phyloP scores from a whole-genome alignment of 2,329 filamentous ascomycete genomes.

The Monosporascus ibericus region DNA sequence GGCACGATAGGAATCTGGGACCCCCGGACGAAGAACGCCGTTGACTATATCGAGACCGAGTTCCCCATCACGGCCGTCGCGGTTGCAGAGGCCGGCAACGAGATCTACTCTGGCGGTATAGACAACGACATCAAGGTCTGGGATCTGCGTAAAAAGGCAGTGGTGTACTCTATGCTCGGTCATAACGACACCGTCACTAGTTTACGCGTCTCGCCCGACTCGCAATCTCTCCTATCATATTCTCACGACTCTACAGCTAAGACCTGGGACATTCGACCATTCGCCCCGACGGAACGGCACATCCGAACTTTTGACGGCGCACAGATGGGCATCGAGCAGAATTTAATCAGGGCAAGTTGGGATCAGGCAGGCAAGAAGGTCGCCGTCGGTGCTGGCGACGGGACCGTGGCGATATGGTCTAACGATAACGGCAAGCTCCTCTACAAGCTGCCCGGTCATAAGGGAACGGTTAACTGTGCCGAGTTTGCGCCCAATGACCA shows the following conservation, averaged over 20 bases:
- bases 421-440: constrained; percentile 79
- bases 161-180: constrained; percentile 81
- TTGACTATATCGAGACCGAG: constrained; percentile 82
- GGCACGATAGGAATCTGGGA: constrained; percentile 95
- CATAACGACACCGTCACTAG: constrained; percentile 92
- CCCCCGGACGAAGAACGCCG: constrained; percentile 79
- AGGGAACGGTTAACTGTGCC: constrained; percentile 90
- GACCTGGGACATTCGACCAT: constrained; percentile 94
- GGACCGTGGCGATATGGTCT: constrained; percentile 89
- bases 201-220: constrained; percentile 85
- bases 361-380: constrained; percentile 79
- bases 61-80: constrained; percentile 90
- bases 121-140: constrained; percentile 97
- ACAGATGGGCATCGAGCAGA: constrained; percentile 80
- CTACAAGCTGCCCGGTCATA: constrained; percentile 93
- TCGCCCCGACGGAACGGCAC: constrained; percentile 80
- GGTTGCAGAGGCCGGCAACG: constrained; percentile 89
- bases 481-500: constrained; percentile 82
- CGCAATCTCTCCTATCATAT: constrained; percentile 83
- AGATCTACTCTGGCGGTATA: constrained; percentile 90
- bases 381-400: constrained; percentile 82
- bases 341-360: constrained; percentile 87
- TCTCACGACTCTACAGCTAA: constrained; percentile 89
- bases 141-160: constrained; percentile 87
- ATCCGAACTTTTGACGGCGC: constrained; percentile 92